Percentiles rank a stretch among this genome's conserved stretches.
Evolutionary conservation across 1,139 yeast species (phyloP).

Genomic region (Yamadazyma sp.): DNA sequence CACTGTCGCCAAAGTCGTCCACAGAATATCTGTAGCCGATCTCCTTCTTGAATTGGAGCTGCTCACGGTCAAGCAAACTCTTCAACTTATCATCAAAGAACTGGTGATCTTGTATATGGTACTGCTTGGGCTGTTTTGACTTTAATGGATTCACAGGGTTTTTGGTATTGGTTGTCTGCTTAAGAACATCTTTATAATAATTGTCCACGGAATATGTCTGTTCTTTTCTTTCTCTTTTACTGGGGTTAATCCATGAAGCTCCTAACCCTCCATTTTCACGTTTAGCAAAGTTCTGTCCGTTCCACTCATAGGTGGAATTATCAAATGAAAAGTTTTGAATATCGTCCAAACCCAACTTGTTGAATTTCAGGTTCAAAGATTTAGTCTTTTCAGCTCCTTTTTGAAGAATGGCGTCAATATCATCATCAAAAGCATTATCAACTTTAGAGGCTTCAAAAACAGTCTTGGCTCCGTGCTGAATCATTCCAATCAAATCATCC

Average conservation of each 20-base stretch:
- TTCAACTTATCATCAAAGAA: slow-evolving; percentile 71
- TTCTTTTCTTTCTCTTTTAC: slow-evolving; percentile 88
- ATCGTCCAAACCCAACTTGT: slow-evolving; percentile 86
- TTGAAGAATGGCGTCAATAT: slow-evolving; percentile 75
- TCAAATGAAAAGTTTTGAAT: slow-evolving; percentile 87
- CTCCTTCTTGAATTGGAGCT: slow-evolving; percentile 69
- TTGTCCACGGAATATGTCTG: slow-evolving; percentile 85
- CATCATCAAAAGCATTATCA: slow-evolving; percentile 54
- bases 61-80: slow-evolving; percentile 74
- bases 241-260: slow-evolving; percentile 79
- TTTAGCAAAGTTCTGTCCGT: slow-evolving; percentile 89
- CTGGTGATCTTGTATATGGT: slow-evolving; percentile 82
- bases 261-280: slow-evolving; percentile 44
- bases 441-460: slow-evolving; percentile 59
- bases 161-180: slow-evolving; percentile 21
- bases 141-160: slow-evolving; percentile 32
- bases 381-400: slow-evolving; percentile 83
- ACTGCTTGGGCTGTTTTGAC: slow-evolving; percentile 68
- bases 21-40: slow-evolving; percentile 68
- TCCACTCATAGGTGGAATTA: slow-evolving; percentile 94
- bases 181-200: slow-evolving; percentile 79
- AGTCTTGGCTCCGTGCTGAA: slow-evolving; percentile 93
- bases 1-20: slow-evolving; percentile 52
- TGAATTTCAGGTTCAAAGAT: slow-evolving; percentile 72
- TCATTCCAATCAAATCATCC: slow-evolving; percentile 90